These are phyloP conservation scores for Sambucus nigra DNA, from an alignment of 129 eudicot species.

Conservation along the genomic window DNA sequence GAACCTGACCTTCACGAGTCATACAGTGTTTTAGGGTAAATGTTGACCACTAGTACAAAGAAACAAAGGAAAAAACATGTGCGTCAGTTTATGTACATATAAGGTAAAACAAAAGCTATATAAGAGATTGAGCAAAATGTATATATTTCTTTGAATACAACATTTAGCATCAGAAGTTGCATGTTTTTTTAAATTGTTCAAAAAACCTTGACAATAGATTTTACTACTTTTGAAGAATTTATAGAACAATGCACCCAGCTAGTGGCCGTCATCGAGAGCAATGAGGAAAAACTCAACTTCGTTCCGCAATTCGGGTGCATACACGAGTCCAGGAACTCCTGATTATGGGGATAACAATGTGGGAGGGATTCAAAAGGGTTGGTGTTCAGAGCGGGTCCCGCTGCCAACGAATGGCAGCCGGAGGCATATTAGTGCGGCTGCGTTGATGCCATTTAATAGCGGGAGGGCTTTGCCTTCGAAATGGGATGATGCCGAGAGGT, in stretches of 20 bases:
- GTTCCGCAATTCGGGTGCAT: constrained; percentile 47
- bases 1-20: neutral
- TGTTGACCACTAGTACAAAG: neutral
- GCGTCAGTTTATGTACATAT: too few species aligned
- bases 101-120: neutral
- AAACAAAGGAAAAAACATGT: neutral
- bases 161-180: neutral
- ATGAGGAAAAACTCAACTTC: constrained; percentile 43
- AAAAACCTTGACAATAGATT: neutral
- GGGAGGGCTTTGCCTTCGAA: constrained; percentile 89
- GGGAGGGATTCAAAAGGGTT: constrained; percentile 45
- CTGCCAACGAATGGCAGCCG: constrained; percentile 39
- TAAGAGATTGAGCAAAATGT: neutral
- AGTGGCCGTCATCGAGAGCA: constrained; percentile 21
- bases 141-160: neutral
- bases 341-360: constrained; percentile 48
- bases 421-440: constrained; percentile 73
- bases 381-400: constrained; percentile 86
- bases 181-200: neutral
- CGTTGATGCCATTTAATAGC: constrained; percentile 84
- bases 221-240: neutral
- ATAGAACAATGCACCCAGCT: constrained; percentile 26
- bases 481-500: constrained; percentile 99
- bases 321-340: constrained; percentile 79
- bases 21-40: neutral